Evolutionary conservation across 805 yeast genomes (phyloP), one percentile per base, ranked within the genome.

Genomic region (Lachancea kluyveri): DNA sequence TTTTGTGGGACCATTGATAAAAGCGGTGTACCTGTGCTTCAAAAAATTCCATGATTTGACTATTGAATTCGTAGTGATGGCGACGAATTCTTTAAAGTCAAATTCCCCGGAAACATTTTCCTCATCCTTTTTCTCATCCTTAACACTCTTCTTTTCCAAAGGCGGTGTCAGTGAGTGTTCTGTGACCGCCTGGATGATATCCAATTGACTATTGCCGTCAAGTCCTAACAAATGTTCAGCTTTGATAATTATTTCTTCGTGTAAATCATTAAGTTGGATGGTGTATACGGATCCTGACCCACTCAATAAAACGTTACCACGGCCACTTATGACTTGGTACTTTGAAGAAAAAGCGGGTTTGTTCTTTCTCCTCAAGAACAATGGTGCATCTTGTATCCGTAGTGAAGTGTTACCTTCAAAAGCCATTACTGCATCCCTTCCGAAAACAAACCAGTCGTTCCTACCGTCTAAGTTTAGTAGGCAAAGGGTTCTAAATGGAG

Each of bases 401-500:
- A 54, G 38, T 32, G 54, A 49, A 3, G 57, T 37, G 28, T 52
- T 53, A 9, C 41, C 45, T 37, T 54, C 60, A 36, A 39, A 53
- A 1, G 56, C 54, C 7, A 54, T 46, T 17, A 54, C 39, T 2
- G 57, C 40, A 32, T 49, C 37, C 23, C 40, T 38, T 6, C 56
- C 57, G 42, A 44, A 48, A 3, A 55, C 43, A 26, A 46, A 47
- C 60, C 60, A 55, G 37, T 55, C 60, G 7, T 33, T 28, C 2
- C 52, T 35, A 3, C 60, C 60, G 17, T 42, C 39, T 18, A 45
- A 34, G 11, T 36, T 33, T 22, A 45, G 17, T 4, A 45, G 36
- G 27, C 48, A 47, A 10, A 47, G 30, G 5, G 44, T 45, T 31
- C 40, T 40, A 25, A 43, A 43, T 1, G 45, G 44, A 8, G 42